Base-by-base conservation (phyloP, 495 filamentous ascomycete genomes). In the Podospora bellae-mahoneyi region DNA sequence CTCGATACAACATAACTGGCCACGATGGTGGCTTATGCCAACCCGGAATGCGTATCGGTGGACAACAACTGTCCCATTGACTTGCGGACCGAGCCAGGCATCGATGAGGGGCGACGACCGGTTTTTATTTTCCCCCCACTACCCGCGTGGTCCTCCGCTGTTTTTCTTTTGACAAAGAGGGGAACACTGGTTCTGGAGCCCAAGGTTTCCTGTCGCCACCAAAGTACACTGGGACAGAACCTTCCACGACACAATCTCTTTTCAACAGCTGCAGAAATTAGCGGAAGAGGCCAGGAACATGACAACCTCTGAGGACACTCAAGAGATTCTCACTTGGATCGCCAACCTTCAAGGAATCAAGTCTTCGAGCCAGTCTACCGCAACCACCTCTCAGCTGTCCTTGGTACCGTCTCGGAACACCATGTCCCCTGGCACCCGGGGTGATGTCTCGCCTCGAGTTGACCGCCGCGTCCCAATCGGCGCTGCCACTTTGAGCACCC, bases 281-380 rank as follows among this genome's bases (percentile, higher is more conserved):
- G 82, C 82, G 0, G 60, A 67, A 20, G 71, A 77, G n/a, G 76
- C 78, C 44, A 80, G 67, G n/a, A 70, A 75, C 28, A 60, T 68
- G 28, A 71, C 76, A 0, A 68, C 75, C 1, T 67, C 74, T 0
- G 80, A 80, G 18, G 69, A 85, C 32, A 79, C 78, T n/a, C 78
- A 86, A 34, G 84, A 89, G 69, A 77, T 84, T 69, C 77, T 79
- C 2, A 68, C 78, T 1, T 91, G 88, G 87, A 74, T 82, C 30
- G 79, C 83, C 83, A 15, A 84, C 82, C 6, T 71, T 91, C 13
- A 83, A 86, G 64, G 69, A 72, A 54, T 78, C 3, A 5, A 58
- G n/a, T 10, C 39, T 16, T 48, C 39, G 5, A 84, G 84, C 62
- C 76, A 78, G 6, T 65, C 71, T 3, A 64, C 75, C 30, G 55